These are phyloP conservation scores for Cardamine chenopodiifolia DNA, from an alignment of 345 rosid genomes.

Conservation along the genomic window DNA sequence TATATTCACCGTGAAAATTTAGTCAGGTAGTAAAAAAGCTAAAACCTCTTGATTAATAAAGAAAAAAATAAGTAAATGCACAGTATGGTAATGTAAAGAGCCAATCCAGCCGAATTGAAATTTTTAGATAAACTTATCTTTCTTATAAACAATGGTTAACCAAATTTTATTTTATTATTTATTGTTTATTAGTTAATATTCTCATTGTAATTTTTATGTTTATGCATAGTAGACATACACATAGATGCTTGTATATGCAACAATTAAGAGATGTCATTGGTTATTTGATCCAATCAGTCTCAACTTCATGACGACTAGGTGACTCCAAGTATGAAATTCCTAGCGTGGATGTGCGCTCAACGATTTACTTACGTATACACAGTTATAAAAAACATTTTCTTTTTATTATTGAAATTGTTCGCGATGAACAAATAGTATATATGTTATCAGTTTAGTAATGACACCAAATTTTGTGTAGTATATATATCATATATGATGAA, in stretches of 20 bases:
- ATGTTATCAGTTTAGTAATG: not conserved
- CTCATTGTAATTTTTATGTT: not conserved
- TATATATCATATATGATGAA: not conserved
- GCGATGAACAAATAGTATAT: not conserved
- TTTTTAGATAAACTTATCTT: not conserved
- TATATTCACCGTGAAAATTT: too few relatives aligned
- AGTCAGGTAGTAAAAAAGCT: too few relatives aligned
- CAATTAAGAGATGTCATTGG: constrained; percentile 3
- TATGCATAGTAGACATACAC: not conserved
- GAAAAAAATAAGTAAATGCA: too few relatives aligned
- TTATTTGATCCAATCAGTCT: constrained; percentile 19
- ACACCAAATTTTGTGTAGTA: not conserved
- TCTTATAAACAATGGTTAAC: not conserved
- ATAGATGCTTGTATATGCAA: not conserved
- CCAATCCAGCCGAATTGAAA: not conserved
- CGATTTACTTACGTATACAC: not conserved
- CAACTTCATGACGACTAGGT: constrained; percentile 16
- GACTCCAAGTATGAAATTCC: constrained; percentile 15
- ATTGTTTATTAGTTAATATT: not conserved
- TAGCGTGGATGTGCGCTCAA: not conserved
- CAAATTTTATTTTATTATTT: not conserved
- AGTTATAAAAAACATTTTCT: not conserved
- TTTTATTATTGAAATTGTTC: not conserved
- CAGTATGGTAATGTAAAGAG: not conserved
- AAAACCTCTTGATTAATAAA: too few relatives aligned